These are phyloP conservation scores for Phascolomyces articulosus DNA, from an alignment of 371 early-diverging fungal species.

Conservation along the genomic window DNA sequence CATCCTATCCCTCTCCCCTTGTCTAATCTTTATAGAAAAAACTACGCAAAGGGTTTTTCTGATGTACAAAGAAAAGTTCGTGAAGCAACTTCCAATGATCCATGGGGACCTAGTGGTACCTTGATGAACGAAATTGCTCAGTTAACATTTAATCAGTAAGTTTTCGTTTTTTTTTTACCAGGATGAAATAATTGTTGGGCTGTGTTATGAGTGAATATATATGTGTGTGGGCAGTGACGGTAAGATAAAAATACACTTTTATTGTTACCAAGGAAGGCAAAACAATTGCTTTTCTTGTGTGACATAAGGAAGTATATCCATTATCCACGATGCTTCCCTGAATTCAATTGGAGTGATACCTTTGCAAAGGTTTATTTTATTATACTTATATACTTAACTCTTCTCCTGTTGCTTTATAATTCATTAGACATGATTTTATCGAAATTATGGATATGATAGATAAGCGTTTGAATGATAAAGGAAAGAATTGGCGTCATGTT, in stretches of 20 bases:
- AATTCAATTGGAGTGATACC: no score
- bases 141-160: conserved; percentile 86
- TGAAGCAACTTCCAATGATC: conserved; percentile 94
- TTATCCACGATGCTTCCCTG: no score
- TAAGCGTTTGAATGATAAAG: conserved; percentile 95
- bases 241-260: no score
- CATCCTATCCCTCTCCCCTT: neutral
- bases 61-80: conserved; percentile 96
- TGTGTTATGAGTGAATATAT: no score
- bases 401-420: neutral
- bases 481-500: conserved; percentile 98
- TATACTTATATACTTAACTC: neutral
- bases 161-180: neutral
- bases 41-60: conserved; percentile 93
- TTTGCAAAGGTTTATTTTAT: no score
- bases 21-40: conserved; percentile 72
- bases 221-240: no score
- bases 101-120: conserved; percentile 83
- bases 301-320: no score
- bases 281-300: no score
- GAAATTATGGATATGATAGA: conserved; percentile 98
- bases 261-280: no score
- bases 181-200: neutral
- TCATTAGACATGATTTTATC: conserved; percentile 80
- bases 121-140: conserved; percentile 91